Base-by-base conservation (phyloP, 2,329 filamentous ascomycete species). In the Aureobasidium sp. region DNA sequence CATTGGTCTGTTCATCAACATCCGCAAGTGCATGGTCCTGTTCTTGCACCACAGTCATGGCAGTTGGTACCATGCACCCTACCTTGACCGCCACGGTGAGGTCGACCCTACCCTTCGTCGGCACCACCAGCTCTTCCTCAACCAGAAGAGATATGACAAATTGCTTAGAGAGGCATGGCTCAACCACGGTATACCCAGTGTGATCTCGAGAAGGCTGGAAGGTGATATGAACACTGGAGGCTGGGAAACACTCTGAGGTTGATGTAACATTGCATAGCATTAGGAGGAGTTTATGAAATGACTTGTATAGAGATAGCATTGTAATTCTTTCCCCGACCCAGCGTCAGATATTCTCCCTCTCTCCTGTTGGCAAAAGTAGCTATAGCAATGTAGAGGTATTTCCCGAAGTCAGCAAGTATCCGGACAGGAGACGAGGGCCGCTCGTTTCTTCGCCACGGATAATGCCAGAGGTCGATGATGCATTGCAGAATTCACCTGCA, bases 161-260 rank as follows among this genome's bases (percentile, higher is more conserved):
- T 78, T 96, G 69, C 77, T 96, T 54, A 79, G 93, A 47, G 88
- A 85, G 60, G 83, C 90, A 38, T 96, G 94, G 85, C 75, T 97
- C 56, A 81, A 83, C 45, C 90, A 96, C 62, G 85, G 86, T 4
- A 82, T 98, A 24, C 90, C 90, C 30, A 94, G 87, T 60, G 83
- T 89, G 41, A 95, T 98, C 66, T 88, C 86, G 59, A 79, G 93
- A 60, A 91, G 89, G 70, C 71, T 98, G 60, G 93, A 98, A 74
- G 86, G 88, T 12, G 93, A 98, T 68, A 89, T 96, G 39, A 98
- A 98, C 66, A 96, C 89, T 62, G 93, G 93, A 0, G 93, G 93
- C 0, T 98, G 93, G 93, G 93, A 98, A 73, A 96, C 74, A 29
- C 61, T 77, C 59, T 77, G 54, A 64, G 30, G 14, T 17, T 27